Evolutionary conservation across 768 basidiomycete genomes (phyloP).

Genomic region (Mycena epipterygia): DNA sequence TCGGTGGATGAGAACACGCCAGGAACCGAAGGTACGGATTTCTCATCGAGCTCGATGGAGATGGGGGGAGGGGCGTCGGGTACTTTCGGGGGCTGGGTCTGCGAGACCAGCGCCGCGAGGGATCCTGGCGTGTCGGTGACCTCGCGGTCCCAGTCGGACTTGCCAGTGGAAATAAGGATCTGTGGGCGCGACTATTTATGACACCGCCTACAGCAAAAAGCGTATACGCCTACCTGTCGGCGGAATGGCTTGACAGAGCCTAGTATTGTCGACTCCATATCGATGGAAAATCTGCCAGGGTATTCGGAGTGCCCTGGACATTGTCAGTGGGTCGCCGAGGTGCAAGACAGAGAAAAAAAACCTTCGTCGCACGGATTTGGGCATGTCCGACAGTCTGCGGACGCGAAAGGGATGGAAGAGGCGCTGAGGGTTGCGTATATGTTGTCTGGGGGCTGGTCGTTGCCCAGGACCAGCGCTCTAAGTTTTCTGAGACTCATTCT

Average conservation of each 20-base stretch:
- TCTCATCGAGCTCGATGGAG: slow-evolving; percentile 39
- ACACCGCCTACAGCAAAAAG: slow-evolving; percentile 10
- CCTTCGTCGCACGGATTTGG: slow-evolving; percentile 85
- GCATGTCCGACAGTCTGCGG: slow-evolving; percentile 80
- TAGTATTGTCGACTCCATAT: slow-evolving; percentile 86
- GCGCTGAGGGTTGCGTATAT: slow-evolving; percentile 67
- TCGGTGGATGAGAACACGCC: slow-evolving; percentile 74
- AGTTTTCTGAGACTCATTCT: slow-evolving; percentile 57
- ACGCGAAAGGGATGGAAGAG: slow-evolving; percentile 73
- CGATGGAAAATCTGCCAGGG: slow-evolving; percentile 79
- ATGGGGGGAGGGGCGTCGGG: slow-evolving; percentile 44
- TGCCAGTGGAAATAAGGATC: slow-evolving; percentile 92
- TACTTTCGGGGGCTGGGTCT: slow-evolving; percentile 44
- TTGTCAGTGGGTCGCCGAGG: slow-evolving; percentile 46
- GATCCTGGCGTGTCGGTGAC: slow-evolving; percentile 79
- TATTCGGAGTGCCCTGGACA: slow-evolving; percentile 79
- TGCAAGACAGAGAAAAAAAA: slow-evolving; percentile 42
- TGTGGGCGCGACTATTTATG: slow-evolving; percentile 44
- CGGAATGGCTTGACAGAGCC: slow-evolving; percentile 88
- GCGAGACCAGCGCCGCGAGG: slow-evolving; percentile 70
- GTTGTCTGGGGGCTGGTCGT: slow-evolving; percentile 49
- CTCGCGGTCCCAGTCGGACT: slow-evolving; percentile 89
- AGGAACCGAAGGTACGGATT: slow-evolving; percentile 51
- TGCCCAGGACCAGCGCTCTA: slow-evolving; percentile 57
- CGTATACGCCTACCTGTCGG: slow-evolving; percentile 64